Percentiles rank a stretch among this genome's conserved stretches.
phyloP scores from a whole-genome alignment of 2,329 filamentous ascomycete genomes.

The Fusarium udum region DNA sequence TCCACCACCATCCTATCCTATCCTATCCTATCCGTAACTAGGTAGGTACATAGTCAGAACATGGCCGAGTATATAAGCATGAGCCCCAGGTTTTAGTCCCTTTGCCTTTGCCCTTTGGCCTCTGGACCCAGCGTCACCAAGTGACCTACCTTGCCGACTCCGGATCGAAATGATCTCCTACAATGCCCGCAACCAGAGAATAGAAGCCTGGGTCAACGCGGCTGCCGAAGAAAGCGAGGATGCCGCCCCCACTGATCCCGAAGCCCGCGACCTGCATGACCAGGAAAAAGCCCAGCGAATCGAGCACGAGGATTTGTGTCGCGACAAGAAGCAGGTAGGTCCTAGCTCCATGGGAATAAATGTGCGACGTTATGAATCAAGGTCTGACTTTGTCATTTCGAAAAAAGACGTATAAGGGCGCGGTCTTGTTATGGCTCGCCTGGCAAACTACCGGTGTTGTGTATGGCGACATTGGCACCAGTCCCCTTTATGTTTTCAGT shows the following conservation, averaged over 20 bases:
- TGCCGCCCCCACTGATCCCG: slow-evolving; percentile 36
- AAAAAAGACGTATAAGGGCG: slow-evolving; percentile 42
- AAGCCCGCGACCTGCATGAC: slow-evolving; percentile 42
- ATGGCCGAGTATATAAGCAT: slow-evolving; percentile 40
- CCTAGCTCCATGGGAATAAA: neutral
- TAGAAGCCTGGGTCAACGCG: slow-evolving; percentile 39
- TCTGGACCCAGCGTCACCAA: slow-evolving; percentile 36
- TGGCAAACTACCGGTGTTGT: slow-evolving; percentile 74
- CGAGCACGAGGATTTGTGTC: slow-evolving; percentile 43
- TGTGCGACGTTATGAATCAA: neutral
- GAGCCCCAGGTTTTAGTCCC: slow-evolving; percentile 25
- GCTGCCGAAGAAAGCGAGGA: slow-evolving; percentile 39
- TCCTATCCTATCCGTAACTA: neutral
- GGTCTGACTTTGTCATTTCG: slow-evolving; percentile 10
- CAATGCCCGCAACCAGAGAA: slow-evolving; percentile 40
- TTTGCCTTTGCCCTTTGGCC: slow-evolving; percentile 16
- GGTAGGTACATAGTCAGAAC: neutral
- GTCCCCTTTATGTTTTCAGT: slow-evolving; percentile 76
- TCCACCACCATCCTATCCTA: slow-evolving; percentile 23
- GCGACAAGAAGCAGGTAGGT: slow-evolving; percentile 43
- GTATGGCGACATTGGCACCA: slow-evolving; percentile 74
- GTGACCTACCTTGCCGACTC: slow-evolving; percentile 29
- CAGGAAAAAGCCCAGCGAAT: slow-evolving; percentile 45
- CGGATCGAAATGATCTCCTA: slow-evolving; percentile 40
- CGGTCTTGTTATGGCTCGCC: slow-evolving; percentile 57